These are phyloP conservation scores for Alternaria sp. DNA, from an alignment of 2,329 filamentous ascomycete species.

Conservation along the genomic window DNA sequence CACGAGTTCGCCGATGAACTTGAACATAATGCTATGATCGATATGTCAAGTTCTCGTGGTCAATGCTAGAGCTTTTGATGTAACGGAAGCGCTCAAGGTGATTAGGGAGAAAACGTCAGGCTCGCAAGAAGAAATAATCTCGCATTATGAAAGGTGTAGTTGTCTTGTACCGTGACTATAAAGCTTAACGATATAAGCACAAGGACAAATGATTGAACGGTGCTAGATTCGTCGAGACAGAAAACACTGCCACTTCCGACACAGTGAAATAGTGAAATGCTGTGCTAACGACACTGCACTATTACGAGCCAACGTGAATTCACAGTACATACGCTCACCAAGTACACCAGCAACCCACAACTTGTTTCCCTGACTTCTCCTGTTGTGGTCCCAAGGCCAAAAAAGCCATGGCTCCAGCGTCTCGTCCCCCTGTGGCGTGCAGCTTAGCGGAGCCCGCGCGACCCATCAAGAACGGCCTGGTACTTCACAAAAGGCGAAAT, in stretches of 20 bases:
- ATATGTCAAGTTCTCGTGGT: not conserved
- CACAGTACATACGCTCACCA: not conserved
- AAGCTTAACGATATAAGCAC: not conserved
- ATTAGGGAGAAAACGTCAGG: not conserved
- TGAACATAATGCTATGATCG: not conserved
- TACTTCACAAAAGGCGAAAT: not conserved
- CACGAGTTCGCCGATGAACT: not conserved
- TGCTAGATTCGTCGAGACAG: not conserved
- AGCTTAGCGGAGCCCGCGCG: not conserved
- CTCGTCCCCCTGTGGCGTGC: not conserved
- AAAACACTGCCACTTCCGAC: not conserved
- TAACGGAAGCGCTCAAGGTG: not conserved
- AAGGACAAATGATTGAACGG: not conserved
- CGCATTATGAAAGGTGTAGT: not conserved
- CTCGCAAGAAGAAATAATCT: not conserved
- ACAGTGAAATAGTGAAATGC: not conserved
- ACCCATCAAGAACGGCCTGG: not conserved
- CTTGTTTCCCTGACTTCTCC: not conserved
- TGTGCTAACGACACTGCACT: not conserved
- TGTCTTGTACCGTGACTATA: not conserved
- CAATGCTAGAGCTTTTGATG: accelerated
- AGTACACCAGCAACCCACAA: not conserved
- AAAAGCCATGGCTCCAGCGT: not conserved
- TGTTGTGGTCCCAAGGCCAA: not conserved
- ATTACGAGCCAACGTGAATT: not conserved